phyloP scores from a whole-genome alignment of 306 rosid species.

The Dryas octopetala region DNA sequence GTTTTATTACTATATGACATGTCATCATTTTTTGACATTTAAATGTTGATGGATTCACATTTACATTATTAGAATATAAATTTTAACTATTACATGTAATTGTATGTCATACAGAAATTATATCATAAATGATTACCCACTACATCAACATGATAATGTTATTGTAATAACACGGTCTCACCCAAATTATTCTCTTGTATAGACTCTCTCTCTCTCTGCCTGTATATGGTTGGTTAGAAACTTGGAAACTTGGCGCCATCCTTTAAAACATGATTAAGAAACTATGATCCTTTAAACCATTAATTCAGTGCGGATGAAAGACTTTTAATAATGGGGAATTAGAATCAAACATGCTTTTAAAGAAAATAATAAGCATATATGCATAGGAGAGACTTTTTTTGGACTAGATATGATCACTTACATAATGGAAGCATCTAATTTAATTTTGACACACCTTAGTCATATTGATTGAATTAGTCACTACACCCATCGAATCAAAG shows the following conservation, averaged over 20 bases:
- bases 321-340: background rate
- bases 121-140: no score
- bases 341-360: conserved; percentile 1
- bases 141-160: no score
- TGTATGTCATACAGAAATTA: no score
- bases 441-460: background rate
- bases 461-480: background rate
- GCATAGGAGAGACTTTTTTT: background rate
- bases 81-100: no score
- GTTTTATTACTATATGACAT: no score
- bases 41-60: no score
- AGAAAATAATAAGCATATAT: background rate
- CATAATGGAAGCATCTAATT: conserved; percentile 6
- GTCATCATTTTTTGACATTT: no score
- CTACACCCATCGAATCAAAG: background rate
- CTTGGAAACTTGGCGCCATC: no score
- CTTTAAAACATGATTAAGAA: background rate
- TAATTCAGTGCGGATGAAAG: background rate
- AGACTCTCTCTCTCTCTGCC: background rate
- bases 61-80: no score
- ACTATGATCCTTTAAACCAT: background rate
- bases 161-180: no score
- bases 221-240: background rate
- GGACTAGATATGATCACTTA: background rate
- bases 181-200: no score